Base-by-base conservation (phyloP, 768 basidiomycete species). In the Mycena latifolia region DNA sequence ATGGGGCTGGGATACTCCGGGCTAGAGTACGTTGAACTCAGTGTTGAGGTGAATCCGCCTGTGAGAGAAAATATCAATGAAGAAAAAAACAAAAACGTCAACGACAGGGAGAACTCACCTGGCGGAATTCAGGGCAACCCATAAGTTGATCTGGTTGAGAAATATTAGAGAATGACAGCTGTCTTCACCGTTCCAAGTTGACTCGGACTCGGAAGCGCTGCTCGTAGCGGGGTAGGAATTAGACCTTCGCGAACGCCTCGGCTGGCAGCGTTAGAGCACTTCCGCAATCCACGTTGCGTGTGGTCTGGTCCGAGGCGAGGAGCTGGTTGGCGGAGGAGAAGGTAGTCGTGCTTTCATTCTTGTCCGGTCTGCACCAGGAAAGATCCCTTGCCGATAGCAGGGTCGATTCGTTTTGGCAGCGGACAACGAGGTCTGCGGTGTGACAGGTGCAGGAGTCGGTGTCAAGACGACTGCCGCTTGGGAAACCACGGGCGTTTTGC, bases 341-440 rank as follows among this genome's bases (percentile, higher is more conserved):
- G 7, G 14, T 25, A 6, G 46, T 55, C 25, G 46, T 14, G n/a
- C 35, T 43, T 43, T 48, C 55, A 11, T 60, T 69, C 53, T 59
- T 69, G 53, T 70, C 64, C n/a, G n/a, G n/a, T 67, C 67, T 45
- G 66, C 27, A 68, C 68, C 29, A 78, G 63, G 66, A 80, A 79
- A 5, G 77, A 66, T 47, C 67, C 24, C 71, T 64, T n/a, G 77
- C 63, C 17, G 50, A 35, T 9, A 54, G 59, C 18, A 18, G 81
- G 63, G 78, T 72, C 5, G 75, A 74, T 70, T 90, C 89, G 59
- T 88, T 90, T 62, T 82, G 86, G 25, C 82, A 80, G 69, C 89
- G 80, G 33, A 76, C 74, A 25, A 90, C 75, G 3, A n/a, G 82
- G 61, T 56, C 86, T 82, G 35, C 67, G 73, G 65, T 47, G 75